A percentile compares a stretch with the other conserved stretches of the same genome.
Evolutionary conservation across 2,329 filamentous ascomycete species (phyloP).

Genomic region (Fonsecaea multimorphosa): DNA sequence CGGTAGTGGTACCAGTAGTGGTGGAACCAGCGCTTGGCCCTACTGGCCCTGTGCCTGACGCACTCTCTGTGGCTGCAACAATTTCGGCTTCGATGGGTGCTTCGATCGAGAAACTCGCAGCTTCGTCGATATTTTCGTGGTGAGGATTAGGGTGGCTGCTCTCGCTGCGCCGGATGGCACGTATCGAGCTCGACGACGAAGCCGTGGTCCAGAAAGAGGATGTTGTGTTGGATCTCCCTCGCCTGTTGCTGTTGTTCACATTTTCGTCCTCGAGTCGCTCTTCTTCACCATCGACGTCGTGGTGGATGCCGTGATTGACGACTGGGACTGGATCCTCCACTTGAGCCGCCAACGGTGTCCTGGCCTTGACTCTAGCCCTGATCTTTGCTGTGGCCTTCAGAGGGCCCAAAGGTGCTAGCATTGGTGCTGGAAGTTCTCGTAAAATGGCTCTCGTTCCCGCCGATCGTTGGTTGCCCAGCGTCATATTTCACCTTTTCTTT

Average conservation of each 20-base stretch:
- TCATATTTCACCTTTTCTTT: slow-evolving; percentile 23
- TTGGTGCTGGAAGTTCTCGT: slow-evolving; percentile 28
- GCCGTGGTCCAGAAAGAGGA: slow-evolving; percentile 8
- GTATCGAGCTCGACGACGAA: slow-evolving; percentile 19
- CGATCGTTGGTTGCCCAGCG: slow-evolving; percentile 28
- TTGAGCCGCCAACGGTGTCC: slow-evolving; percentile 15
- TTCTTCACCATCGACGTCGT: slow-evolving; percentile 1
- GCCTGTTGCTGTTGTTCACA: slow-evolving; percentile 1
- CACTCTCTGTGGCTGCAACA: not conserved
- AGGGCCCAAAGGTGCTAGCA: slow-evolving; percentile 15
- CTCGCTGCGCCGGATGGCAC: slow-evolving; percentile 10
- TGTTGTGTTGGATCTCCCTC: slow-evolving; percentile 17
- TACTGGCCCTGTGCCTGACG: slow-evolving; percentile 7
- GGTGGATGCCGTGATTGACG: not conserved
- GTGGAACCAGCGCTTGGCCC: not conserved
- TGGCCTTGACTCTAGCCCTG: slow-evolving; percentile 21
- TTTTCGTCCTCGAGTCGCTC: not conserved
- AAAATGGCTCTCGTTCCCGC: slow-evolving; percentile 22
- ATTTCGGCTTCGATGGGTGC: slow-evolving; percentile 1
- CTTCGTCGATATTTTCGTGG: not conserved
- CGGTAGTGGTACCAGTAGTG: not conserved
- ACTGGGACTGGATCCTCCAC: slow-evolving; percentile 15
- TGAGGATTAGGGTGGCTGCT: not conserved
- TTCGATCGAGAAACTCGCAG: not conserved
- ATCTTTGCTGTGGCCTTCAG: slow-evolving; percentile 24